Conservation (phyloP, 371 early-diverging fungal species). For the Sporodiniella umbellata region DNA sequence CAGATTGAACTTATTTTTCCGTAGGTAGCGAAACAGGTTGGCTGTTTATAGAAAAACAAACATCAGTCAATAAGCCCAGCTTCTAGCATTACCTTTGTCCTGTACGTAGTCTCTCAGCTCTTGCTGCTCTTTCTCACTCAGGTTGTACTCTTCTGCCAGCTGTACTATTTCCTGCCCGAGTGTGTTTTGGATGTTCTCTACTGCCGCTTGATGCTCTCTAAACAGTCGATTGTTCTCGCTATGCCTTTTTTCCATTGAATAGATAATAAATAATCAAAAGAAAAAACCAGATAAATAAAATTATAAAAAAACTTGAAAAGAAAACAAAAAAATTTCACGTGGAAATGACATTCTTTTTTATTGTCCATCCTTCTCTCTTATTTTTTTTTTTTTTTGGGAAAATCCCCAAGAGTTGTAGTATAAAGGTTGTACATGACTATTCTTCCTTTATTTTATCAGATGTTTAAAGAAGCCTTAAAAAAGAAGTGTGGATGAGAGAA, state of each 20-base stretch:
- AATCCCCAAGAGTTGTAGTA: no score
- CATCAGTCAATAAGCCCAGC: background rate
- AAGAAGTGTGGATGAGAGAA: no score
- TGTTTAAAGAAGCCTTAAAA: no score
- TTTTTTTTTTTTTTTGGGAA: no score
- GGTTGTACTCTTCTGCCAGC: conserved; percentile 32
- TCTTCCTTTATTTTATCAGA: no score
- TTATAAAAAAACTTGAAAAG: background rate
- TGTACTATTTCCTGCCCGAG: conserved; percentile 33
- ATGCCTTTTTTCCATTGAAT: conserved; percentile 11
- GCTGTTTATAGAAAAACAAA: conserved; percentile 12
- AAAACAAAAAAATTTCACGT: background rate
- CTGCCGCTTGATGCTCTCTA: conserved; percentile 15
- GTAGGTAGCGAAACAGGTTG: conserved; percentile 40
- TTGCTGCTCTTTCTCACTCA: conserved; percentile 19
- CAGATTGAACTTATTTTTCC: conserved; percentile 31
- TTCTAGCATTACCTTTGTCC: conserved; percentile 27
- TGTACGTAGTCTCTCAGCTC: conserved; percentile 33
- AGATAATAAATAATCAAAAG: background rate
- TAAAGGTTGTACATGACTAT: no score
- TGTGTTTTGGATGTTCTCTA: conserved; percentile 38
- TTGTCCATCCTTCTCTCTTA: background rate
- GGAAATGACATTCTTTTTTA: background rate
- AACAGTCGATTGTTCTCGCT: conserved; percentile 22
- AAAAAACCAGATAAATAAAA: background rate